These are phyloP conservation scores for Russula abietina DNA, from an alignment of 768 basidiomycete species.

Conservation along the genomic window DNA sequence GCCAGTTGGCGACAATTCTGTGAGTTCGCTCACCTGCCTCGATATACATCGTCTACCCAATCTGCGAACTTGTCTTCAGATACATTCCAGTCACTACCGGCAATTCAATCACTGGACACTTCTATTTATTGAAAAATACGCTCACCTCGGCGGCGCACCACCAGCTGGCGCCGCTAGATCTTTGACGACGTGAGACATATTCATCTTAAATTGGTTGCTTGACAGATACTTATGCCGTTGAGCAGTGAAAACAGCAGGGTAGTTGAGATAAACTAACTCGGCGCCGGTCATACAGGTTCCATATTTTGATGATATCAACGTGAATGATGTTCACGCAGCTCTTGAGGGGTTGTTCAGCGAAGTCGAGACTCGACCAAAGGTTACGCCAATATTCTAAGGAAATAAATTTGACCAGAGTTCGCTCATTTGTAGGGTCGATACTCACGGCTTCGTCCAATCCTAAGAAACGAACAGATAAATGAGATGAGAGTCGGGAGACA, in stretches of 20 bases:
- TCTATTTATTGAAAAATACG: not conserved
- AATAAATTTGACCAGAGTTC: not conserved
- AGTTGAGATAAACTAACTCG: not conserved
- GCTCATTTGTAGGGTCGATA: not conserved
- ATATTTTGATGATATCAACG: not conserved
- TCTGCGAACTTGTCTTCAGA: not conserved
- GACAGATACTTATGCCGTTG: not conserved
- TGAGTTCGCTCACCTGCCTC: not conserved
- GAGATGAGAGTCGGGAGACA: not conserved
- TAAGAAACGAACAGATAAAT: not conserved
- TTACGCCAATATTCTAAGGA: slow-evolving; percentile 1
- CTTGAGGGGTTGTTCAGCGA: slow-evolving; percentile 54
- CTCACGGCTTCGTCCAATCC: slow-evolving; percentile 3
- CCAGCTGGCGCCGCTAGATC: not conserved
- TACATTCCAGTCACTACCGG: not conserved
- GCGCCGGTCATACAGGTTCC: not conserved
- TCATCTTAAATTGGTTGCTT: not conserved
- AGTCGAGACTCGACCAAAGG: not conserved
- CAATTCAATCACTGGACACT: not conserved
- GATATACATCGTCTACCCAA: slow-evolving; percentile 1
- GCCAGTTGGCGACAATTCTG: not conserved
- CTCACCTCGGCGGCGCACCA: not conserved
- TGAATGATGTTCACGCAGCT: slow-evolving; percentile 39
- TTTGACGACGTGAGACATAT: slow-evolving; percentile 7
- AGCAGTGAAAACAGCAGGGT: not conserved